Evolutionary conservation across 805 yeast genomes (phyloP), one percentile per base, ranked within the genome.

Genomic region (Candida succiphila): DNA sequence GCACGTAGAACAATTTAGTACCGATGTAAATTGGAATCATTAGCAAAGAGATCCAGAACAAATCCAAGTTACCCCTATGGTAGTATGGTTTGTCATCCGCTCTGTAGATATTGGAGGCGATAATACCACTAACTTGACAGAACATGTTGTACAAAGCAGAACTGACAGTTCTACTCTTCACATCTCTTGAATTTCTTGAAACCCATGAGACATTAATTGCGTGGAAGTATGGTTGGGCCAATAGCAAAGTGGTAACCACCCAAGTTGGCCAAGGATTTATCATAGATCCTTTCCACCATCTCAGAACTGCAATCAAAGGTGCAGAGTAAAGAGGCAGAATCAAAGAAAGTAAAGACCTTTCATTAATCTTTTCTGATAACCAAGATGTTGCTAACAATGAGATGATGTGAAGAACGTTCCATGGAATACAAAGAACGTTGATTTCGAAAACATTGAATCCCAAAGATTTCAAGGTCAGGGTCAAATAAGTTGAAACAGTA

Each of bases 111-210:
- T 78, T 71, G 6, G 75, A 58, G 3, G 74, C 57, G 8, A 69
- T 56, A 31, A 80, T 73, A 15, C 60, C 52, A 1, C 75, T 79
- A 0, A 72, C 59, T 47, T 80, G 87, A 1, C 71, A 72, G 49
- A 65, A 68, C 63, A 78, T 75, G 45, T 78, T 80, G 46, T 72
- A 77, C 30, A 79, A 37, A 1, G 86, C 75, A 0, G 84, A 72
- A 13, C 80, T 67, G 4, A 79, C 75, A 0, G 86, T 71, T 43
- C 88, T 59, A 3, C 73, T 58, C n/a, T 78, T 55, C 18, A 79
- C 80, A 1, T 78, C 63, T 48, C 73, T 70, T 9, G 83, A 66
- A 43, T 78, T 78, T 20, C 70, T 52, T 0, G 86, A 75, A 36
- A 74, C 67, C 76, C 83, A 73, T 18, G 71, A 58, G 20, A 73